phyloP scores from a whole-genome alignment of 2,329 filamentous ascomycete species.

The Beauveria scarabaeidicola region DNA sequence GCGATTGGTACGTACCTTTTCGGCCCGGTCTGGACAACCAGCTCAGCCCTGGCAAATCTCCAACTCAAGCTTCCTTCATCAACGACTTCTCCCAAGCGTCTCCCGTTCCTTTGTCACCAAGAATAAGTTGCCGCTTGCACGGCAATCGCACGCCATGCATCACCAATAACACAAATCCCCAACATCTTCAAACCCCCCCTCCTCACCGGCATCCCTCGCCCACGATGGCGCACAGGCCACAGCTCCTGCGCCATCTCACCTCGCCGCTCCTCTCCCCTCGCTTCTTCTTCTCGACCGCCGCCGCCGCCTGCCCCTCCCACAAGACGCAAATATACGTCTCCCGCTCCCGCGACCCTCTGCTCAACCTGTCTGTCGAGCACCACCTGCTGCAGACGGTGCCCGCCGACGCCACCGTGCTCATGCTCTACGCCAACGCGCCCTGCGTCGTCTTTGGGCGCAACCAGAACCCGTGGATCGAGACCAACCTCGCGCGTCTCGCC shows the following conservation, averaged over 20 bases:
- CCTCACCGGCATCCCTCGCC: background rate
- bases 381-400: conserved; percentile 70
- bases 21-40: too few species aligned
- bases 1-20: too few species aligned
- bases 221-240: background rate
- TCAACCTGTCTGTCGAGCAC: conserved; percentile 93
- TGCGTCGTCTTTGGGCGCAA: conserved; percentile 90
- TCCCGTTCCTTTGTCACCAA: background rate
- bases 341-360: conserved; percentile 61
- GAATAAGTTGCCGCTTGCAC: background rate
- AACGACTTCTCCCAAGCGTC: background rate
- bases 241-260: background rate
- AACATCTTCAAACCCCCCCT: background rate
- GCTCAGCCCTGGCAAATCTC: too few species aligned
- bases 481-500: conserved; percentile 58
- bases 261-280: background rate
- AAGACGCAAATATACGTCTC: conserved; percentile 64
- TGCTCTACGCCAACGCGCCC: conserved; percentile 81
- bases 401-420: conserved; percentile 65
- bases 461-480: conserved; percentile 95
- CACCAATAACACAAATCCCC: background rate
- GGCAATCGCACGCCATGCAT: background rate
- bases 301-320: conserved; percentile 34
- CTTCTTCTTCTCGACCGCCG: conserved; percentile 1
- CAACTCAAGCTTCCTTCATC: too few species aligned